Conservation (phyloP, 768 basidiomycete species). For the Podaxis sp. region DNA sequence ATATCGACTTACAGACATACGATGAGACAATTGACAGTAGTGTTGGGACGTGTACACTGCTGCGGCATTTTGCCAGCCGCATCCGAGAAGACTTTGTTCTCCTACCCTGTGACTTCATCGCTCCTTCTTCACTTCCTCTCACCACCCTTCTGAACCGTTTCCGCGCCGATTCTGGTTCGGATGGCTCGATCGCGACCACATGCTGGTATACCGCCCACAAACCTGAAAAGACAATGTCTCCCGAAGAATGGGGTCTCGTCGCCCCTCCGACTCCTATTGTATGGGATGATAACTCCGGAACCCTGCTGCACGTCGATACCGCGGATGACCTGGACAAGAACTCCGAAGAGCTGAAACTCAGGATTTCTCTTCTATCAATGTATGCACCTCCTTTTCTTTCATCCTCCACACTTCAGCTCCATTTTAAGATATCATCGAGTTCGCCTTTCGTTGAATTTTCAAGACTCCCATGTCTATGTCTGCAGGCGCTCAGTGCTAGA, state of each 20-base stretch:
- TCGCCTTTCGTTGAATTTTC: conserved; percentile 63
- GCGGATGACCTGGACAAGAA: conserved; percentile 68
- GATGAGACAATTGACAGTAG: conserved; percentile 69
- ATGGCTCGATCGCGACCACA: conserved; percentile 62
- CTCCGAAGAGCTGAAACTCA: conserved; percentile 68
- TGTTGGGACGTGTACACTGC: conserved; percentile 71
- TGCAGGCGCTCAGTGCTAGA: conserved; percentile 77
- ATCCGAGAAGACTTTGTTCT: conserved; percentile 87
- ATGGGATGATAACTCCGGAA: conserved; percentile 66
- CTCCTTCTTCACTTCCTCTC: conserved; percentile 72
- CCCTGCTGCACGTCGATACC: conserved; percentile 72
- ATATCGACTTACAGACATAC: conserved; percentile 77
- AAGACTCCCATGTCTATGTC: conserved; percentile 92
- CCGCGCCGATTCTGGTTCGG: conserved; percentile 65
- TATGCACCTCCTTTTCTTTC: conserved; percentile 27
- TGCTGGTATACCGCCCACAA: conserved; percentile 60
- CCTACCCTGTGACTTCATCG: conserved; percentile 88
- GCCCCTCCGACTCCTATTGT: conserved; percentile 52
- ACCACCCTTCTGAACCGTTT: conserved; percentile 77
- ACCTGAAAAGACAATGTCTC: conserved; percentile 51
- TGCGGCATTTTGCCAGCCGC: conserved; percentile 72
- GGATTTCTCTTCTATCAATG: conserved; percentile 74
- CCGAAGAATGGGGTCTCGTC: conserved; percentile 67
- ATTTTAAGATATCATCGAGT: conserved; percentile 65
- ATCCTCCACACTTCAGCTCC: neutral